Conservation (phyloP, 768 basidiomycete genomes). For the Leucocoprinus leucothites region DNA sequence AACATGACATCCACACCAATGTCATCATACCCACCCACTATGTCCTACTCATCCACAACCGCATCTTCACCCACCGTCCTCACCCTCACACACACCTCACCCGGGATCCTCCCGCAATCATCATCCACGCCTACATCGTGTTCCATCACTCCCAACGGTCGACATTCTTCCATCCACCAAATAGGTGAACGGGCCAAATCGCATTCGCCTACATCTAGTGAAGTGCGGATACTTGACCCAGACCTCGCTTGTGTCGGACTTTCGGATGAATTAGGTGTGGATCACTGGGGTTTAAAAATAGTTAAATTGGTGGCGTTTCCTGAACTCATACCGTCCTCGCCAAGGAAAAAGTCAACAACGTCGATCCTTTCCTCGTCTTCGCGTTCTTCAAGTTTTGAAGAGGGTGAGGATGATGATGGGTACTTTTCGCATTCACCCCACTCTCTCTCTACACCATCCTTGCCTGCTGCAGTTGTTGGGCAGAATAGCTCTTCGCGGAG, state of each 20-base stretch:
- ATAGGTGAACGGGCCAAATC: conserved; percentile 31
- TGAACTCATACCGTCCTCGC: conserved; percentile 45
- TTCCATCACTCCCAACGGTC: neutral
- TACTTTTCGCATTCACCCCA: conserved; percentile 61
- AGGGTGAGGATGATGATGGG: conserved; percentile 46
- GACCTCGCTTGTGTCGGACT: conserved; percentile 78
- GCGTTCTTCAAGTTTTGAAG: conserved; percentile 16
- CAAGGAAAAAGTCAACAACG: neutral
- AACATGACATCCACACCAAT: conserved; percentile 31
- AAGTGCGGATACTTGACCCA: conserved; percentile 62
- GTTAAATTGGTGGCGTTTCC: conserved; percentile 77
- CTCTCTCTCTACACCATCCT: conserved; percentile 30
- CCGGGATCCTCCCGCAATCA: neutral
- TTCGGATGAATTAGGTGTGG: conserved; percentile 58
- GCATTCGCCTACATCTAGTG: conserved; percentile 51
- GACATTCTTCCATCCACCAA: conserved; percentile 9
- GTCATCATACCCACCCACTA: conserved; percentile 13
- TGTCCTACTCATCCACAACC: neutral
- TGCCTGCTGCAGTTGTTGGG: conserved; percentile 17
- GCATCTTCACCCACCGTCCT: conserved; percentile 9
- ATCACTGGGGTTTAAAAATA: conserved; percentile 75
- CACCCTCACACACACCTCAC: conserved; percentile 1
- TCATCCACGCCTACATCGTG: neutral
- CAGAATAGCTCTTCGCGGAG: too few species aligned
- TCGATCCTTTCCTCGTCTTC: conserved; percentile 18